These are phyloP conservation scores for Parafenestella ontariensis DNA, from an alignment of 2,329 filamentous ascomycete species.

Conservation along the genomic window DNA sequence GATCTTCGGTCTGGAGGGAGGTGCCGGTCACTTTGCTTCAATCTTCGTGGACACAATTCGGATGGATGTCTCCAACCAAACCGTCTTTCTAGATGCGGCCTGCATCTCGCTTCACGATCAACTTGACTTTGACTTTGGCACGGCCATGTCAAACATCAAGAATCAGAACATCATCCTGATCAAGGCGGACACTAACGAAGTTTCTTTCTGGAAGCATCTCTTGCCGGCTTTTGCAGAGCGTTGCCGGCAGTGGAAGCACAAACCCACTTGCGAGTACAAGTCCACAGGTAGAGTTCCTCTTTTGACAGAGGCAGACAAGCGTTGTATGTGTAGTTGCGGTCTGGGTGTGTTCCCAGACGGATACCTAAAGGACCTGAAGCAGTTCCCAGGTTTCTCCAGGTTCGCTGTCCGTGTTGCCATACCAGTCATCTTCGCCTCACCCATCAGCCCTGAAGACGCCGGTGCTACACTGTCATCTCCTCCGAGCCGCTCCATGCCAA, in stretches of 20 bases:
- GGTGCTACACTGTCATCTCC: not conserved
- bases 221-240: constrained; percentile 33
- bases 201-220: constrained; percentile 21
- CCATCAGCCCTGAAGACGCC: constrained; percentile 8
- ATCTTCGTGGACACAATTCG: constrained; percentile 36
- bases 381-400: not conserved
- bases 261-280: constrained; percentile 31
- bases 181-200: constrained; percentile 20
- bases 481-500: not conserved
- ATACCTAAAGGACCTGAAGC: constrained; percentile 6
- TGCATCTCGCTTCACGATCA: constrained; percentile 35
- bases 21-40: not conserved
- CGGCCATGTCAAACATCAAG: constrained; percentile 1
- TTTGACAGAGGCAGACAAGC: constrained; percentile 1
- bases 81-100: constrained; percentile 44
- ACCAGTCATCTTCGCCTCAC: constrained; percentile 13
- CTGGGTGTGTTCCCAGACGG: constrained; percentile 9
- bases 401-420: constrained; percentile 18
- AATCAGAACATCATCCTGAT: constrained; percentile 12
- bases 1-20: constrained; percentile 14
- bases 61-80: constrained; percentile 43
- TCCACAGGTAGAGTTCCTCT: not conserved
- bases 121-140: constrained; percentile 3
- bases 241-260: constrained; percentile 51
- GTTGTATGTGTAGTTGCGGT: constrained; percentile 10